Percentiles rank a stretch among this genome's conserved stretches.
Evolutionary conservation across 163 green algal genomes (phyloP).

Genomic region (Prototheca stagnorum): DNA sequence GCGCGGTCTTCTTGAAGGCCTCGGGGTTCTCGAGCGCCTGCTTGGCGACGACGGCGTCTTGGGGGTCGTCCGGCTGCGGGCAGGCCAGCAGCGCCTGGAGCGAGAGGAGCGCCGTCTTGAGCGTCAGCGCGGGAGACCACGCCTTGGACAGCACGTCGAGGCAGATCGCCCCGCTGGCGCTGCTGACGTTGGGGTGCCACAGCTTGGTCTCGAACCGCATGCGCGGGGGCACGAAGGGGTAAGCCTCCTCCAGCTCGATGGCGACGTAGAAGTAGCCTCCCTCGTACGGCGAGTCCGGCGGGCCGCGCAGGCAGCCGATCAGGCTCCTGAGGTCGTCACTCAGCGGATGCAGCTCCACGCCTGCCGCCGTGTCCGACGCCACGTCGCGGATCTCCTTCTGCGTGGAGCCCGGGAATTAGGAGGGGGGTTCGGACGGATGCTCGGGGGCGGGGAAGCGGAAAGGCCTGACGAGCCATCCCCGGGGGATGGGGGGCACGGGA

Average conservation of each 20-base stretch:
- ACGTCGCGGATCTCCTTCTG: constrained; percentile 58
- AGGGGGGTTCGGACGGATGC: too few species aligned
- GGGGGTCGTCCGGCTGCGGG: constrained; percentile 68
- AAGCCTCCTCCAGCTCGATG: constrained; percentile 55
- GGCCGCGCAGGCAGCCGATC: constrained; percentile 30
- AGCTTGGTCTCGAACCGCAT: constrained; percentile 79
- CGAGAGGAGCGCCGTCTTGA: constrained; percentile 82
- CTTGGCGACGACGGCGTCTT: constrained; percentile 79
- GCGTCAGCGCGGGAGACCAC: constrained; percentile 77
- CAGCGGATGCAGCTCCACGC: constrained; percentile 32
- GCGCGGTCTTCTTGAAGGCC: constrained; percentile 49
- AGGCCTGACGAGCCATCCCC: too few species aligned
- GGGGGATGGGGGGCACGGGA: too few species aligned
- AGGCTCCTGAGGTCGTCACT: constrained; percentile 25
- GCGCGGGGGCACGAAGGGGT: constrained; percentile 81
- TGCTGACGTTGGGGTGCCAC: constrained; percentile 85
- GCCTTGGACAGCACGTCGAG: constrained; percentile 76
- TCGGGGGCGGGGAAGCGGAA: too few species aligned
- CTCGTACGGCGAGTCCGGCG: constrained; percentile 42
- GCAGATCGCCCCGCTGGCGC: constrained; percentile 74
- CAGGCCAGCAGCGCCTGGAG: constrained; percentile 69
- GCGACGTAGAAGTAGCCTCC: constrained; percentile 43
- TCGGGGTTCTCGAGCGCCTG: constrained; percentile 54
- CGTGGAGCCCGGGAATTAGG: too few species aligned
- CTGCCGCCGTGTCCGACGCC: constrained; percentile 31